Evolutionary conservation across 192 early-diverging fungal species (phyloP), one percentile per base, ranked within the genome.

Genomic region (Pecoramyces ruminantium): DNA sequence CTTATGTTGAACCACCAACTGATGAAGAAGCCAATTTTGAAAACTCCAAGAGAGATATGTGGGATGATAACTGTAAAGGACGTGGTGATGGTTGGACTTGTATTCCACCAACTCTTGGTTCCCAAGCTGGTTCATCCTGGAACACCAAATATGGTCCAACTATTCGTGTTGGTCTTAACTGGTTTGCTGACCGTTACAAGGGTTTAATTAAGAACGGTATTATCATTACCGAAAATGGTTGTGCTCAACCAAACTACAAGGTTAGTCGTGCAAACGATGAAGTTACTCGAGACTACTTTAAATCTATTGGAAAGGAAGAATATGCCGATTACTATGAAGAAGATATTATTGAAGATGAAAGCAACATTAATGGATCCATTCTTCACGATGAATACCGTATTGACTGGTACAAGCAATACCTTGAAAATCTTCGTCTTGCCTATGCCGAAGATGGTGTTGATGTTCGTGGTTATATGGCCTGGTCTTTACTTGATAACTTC

Each of bases 401-500:
- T 13, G 79, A 51, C 25, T 86, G 83, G 80, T 87, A 81, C 82
- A n/a, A 86, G 67, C 79, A 80, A 6, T 84, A 86, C 79, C 30
- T 83, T 18, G 29, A 30, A 28, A 80, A 51, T 0, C 58, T 83
- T 51, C 34, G 80, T 12, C 80, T 80, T 27, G 86, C 78, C 4
- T 80, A 83, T 16, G 38, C 30, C 29, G 78, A 86, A 78, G 85
- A 85, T 79, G 78, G 79, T 28, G 79, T 79, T 2, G 78, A 58
- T 16, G 81, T 86, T 15, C 81, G 79, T 18, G 83, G 85, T n/a
- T 86, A 87, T 29, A 38, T 85, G 29, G 82, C 79, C 13, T 86
- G 86, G 86, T 85, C 86, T n/a, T 78, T 86, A 2, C 4, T 86
- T 27, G 86, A 86, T 81, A 86, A 86, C 78, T 86, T 86, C 78